Conservation (phyloP, 2,329 filamentous ascomycete genomes). For the Penicillium sp. region DNA sequence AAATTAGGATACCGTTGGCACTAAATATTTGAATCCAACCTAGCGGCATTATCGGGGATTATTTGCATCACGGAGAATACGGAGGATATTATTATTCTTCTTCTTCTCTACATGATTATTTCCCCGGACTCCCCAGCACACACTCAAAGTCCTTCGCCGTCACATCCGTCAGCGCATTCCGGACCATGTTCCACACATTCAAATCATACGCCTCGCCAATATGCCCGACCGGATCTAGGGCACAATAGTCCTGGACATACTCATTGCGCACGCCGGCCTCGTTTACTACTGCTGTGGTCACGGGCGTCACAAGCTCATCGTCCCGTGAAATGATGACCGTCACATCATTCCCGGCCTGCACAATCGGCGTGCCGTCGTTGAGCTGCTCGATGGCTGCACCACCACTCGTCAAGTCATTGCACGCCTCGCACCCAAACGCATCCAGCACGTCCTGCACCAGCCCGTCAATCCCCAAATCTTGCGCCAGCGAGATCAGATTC, state of each 20-base stretch:
- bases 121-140: constrained; percentile 13
- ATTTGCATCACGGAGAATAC: too few relatives aligned
- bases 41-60: too few relatives aligned
- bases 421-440: constrained; percentile 30
- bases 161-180: constrained; percentile 29
- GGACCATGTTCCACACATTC: constrained; percentile 38
- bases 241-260: constrained; percentile 31
- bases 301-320: constrained; percentile 36
- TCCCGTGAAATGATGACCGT: constrained; percentile 31
- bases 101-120: too few relatives aligned
- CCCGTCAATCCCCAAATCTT: constrained; percentile 19
- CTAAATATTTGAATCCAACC: background rate
- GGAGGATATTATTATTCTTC: too few relatives aligned
- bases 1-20: background rate
- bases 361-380: constrained; percentile 32
- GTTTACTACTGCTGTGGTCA: constrained; percentile 27
- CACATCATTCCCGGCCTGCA: constrained; percentile 30
- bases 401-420: constrained; percentile 27
- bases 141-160: constrained; percentile 11
- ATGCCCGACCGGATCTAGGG: constrained; percentile 32
- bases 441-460: constrained; percentile 18
- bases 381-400: constrained; percentile 27
- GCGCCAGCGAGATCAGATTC: constrained; percentile 23
- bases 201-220: constrained; percentile 36
- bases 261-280: constrained; percentile 30